Evolutionary conservation across 495 filamentous ascomycete genomes (phyloP).

Genomic region (Gamarada debralockiae): DNA sequence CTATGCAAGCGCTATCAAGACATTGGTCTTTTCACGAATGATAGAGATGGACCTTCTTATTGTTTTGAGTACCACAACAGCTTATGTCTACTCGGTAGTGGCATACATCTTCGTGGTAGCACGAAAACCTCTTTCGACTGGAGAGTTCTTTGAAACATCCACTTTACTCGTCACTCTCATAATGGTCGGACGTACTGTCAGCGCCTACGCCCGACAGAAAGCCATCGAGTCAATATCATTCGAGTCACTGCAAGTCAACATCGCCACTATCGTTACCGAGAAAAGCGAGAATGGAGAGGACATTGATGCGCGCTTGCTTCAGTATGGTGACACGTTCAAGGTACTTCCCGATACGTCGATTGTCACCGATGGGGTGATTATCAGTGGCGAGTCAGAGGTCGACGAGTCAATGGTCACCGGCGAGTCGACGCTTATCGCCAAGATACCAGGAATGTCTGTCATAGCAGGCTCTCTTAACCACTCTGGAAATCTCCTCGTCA

Average conservation of each 20-base stretch:
- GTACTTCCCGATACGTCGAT: conserved; percentile 56
- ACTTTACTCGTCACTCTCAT: conserved; percentile 74
- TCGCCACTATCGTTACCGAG: conserved; percentile 40
- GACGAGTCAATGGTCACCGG: conserved; percentile 79
- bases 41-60: conserved; percentile 80
- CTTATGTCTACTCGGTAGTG: conserved; percentile 72
- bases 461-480: conserved; percentile 67
- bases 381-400: conserved; percentile 60
- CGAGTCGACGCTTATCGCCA: conserved; percentile 55
- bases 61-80: conserved; percentile 66
- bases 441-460: conserved; percentile 42
- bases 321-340: conserved; percentile 69
- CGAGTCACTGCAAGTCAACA: conserved; percentile 50
- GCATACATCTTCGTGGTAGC: conserved; percentile 53
- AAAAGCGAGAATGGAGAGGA: conserved; percentile 31
- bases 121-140: conserved; percentile 49
- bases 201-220: conserved; percentile 57
- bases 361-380: conserved; percentile 66
- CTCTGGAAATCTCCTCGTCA: conserved; percentile 48
- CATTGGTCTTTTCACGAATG: conserved; percentile 54
- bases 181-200: conserved; percentile 64
- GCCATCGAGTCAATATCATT: conserved; percentile 67
- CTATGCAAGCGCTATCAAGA: conserved; percentile 62
- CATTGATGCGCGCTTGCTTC: conserved; percentile 64
- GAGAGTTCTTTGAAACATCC: conserved; percentile 75